Evolutionary conservation across 2,329 filamentous ascomycete genomes (phyloP), one percentile per base, ranked within the genome.

Genomic region (Phyllosticta paracitricarpa): DNA sequence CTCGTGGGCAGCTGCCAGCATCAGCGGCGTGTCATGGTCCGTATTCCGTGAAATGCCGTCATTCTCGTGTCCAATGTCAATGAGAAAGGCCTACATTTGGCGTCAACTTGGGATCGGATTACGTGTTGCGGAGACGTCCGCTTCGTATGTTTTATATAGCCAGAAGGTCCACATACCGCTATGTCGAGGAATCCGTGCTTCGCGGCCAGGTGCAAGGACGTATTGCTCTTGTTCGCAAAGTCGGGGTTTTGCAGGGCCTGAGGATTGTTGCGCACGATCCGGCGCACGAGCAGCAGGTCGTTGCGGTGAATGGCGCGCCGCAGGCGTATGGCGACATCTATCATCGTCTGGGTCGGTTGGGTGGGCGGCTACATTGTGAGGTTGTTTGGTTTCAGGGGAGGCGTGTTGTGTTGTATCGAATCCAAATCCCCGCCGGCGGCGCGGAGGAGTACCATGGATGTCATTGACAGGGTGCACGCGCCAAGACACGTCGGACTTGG

Each of bases 251-350:
- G 86, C 28, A 96, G 79, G 64, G 88, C 83, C 19, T 77, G 71
- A 0, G 88, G 88, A 69, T 93, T 85, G 63, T 86, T 86, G 65
- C 81, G 83, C 66, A 95, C 80, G 71, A 96, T 91, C 71, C 91
- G 88, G 66, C 82, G 77, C 67, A 91, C 87, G 65, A 96, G 87
- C 61, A 84, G 77, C 73, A 82, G 75, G 71, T 93, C 88, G 73
- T 89, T 86, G 69, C 85, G 82, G 71, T 87, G 82, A 72, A 96
- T 93, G 63, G 91, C 91, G 67, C 91, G 87, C 66, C 91, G 88
- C 54, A 95, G 80, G 68, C 91, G 88, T 72, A 86, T 84, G 61
- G 86, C 83, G 62, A 89, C 83, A 65, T 91, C 86, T 76, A 93
- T 91, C 88, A 86, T 91, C 35, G 54, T 56, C 53, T 35, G 25